Percentiles rank a stretch among this genome's conserved stretches.
Conservation (phyloP, 2,329 filamentous ascomycete genomes). For the Zasmidium citrigriseum region DNA sequence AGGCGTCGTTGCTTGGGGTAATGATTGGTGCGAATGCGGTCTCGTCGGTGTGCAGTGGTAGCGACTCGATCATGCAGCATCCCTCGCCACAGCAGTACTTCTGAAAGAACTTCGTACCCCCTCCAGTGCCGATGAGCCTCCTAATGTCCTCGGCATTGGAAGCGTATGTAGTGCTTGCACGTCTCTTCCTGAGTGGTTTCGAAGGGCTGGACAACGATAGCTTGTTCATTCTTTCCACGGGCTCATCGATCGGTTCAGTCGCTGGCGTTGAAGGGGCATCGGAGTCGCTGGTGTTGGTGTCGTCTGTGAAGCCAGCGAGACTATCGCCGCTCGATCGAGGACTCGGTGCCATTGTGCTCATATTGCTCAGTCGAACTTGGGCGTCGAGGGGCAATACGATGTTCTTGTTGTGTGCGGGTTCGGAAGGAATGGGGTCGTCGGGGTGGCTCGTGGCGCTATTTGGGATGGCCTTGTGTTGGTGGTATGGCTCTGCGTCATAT, state of each 20-base stretch:
- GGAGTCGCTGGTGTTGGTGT: conserved; percentile 25
- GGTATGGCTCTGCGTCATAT: conserved; percentile 25
- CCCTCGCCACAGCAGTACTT: conserved; percentile 66
- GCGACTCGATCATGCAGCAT: conserved; percentile 61
- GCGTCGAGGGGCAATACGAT: conserved; percentile 22
- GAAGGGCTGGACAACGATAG: conserved; percentile 18
- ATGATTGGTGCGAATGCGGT: conserved; percentile 50
- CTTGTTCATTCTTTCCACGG: conserved; percentile 17
- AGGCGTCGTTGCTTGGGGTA: conserved; percentile 80
- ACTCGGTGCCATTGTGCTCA: conserved; percentile 31
- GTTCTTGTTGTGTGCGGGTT: conserved; percentile 36
- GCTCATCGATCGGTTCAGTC: conserved; percentile 38
- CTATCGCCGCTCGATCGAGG: conserved; percentile 35
- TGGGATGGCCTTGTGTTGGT: conserved; percentile 42
- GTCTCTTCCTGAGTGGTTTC: conserved; percentile 28
- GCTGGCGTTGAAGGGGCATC: conserved; percentile 39
- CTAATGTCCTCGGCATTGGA: conserved; percentile 59
- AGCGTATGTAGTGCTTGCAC: conserved; percentile 44
- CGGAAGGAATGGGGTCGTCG: conserved; percentile 47
- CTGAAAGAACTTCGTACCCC: conserved; percentile 61
- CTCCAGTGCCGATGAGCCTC: conserved; percentile 57
- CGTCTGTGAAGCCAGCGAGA: conserved; percentile 19
- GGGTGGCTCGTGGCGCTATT: conserved; percentile 47
- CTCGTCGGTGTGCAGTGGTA: conserved; percentile 50
- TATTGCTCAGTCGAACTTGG: conserved; percentile 26